These are phyloP conservation scores for Russula emetica DNA, from an alignment of 768 basidiomycete species.

Conservation along the genomic window DNA sequence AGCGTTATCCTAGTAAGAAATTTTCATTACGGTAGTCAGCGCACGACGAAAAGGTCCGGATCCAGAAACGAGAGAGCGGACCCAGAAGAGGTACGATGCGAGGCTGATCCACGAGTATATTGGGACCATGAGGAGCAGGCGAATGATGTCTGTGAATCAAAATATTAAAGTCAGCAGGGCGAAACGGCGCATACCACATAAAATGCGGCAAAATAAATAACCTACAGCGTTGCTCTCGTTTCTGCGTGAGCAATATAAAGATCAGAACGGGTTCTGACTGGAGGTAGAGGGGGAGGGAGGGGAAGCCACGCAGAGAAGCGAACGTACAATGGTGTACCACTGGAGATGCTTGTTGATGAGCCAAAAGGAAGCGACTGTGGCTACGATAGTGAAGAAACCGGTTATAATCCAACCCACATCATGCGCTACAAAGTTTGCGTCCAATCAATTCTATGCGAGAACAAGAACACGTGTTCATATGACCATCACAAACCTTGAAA, in stretches of 20 bases:
- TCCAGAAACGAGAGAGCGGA: conserved; percentile 29
- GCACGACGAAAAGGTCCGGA: background rate
- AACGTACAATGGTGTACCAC: conserved; percentile 65
- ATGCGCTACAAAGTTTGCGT: conserved; percentile 41
- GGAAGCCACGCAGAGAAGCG: background rate
- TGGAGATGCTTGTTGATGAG: conserved; percentile 67
- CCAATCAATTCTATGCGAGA: background rate
- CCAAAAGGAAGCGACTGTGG: conserved; percentile 61
- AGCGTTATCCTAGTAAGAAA: conserved; percentile 52
- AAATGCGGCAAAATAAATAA: background rate
- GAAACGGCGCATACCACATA: background rate
- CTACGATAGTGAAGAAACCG: conserved; percentile 53
- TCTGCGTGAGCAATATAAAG: conserved; percentile 38
- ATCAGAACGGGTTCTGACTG: background rate
- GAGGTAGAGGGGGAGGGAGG: background rate
- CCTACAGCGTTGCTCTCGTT: conserved; percentile 65
- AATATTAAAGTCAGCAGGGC: conserved; percentile 1
- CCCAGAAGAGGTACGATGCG: conserved; percentile 70
- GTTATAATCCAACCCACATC: conserved; percentile 71
- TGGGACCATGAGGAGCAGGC: conserved; percentile 74
- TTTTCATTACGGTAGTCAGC: conserved; percentile 6
- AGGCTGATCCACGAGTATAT: conserved; percentile 67
- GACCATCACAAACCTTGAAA: conserved; percentile 48
- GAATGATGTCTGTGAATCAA: conserved; percentile 54
- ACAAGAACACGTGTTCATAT: background rate